Conservation (phyloP, 164 flowering plant species). For the Magnolia changhungtana region DNA sequence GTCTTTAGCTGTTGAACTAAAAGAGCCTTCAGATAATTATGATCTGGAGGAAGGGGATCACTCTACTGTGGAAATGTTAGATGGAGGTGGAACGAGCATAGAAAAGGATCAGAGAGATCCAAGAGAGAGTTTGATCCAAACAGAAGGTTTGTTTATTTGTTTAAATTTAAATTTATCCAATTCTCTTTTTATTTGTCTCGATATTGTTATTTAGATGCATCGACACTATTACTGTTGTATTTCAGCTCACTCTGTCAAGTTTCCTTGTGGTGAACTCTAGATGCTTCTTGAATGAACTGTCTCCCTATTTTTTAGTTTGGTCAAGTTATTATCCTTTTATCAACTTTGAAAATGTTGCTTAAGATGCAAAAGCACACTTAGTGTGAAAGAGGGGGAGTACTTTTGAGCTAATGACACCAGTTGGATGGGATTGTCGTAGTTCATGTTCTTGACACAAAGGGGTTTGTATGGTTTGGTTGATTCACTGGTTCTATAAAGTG, state of each 20-base stretch:
- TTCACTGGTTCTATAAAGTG: too few species aligned
- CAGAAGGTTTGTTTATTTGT: constrained; percentile 32
- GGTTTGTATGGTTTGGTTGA: too few species aligned
- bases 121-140: constrained; percentile 11
- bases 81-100: constrained; percentile 19
- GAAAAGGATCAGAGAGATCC: constrained; percentile 16
- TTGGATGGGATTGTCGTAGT: too few species aligned
- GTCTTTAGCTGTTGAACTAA: neutral
- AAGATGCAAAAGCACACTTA: too few species aligned
- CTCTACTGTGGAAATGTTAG: constrained; percentile 10
- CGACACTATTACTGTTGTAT: neutral
- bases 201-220: neutral
- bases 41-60: constrained; percentile 22
- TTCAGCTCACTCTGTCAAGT: neutral
- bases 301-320: too few species aligned
- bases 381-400: too few species aligned
- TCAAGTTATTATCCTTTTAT: too few species aligned
- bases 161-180: neutral
- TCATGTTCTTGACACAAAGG: too few species aligned
- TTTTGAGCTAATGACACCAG: too few species aligned
- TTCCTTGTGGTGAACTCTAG: neutral
- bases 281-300: too few species aligned
- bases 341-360: too few species aligned
- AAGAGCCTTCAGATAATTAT: constrained; percentile 11
- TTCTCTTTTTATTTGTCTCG: neutral